Base-by-base conservation (phyloP, 345 rosid species). In the Physaria fendleri region DNA sequence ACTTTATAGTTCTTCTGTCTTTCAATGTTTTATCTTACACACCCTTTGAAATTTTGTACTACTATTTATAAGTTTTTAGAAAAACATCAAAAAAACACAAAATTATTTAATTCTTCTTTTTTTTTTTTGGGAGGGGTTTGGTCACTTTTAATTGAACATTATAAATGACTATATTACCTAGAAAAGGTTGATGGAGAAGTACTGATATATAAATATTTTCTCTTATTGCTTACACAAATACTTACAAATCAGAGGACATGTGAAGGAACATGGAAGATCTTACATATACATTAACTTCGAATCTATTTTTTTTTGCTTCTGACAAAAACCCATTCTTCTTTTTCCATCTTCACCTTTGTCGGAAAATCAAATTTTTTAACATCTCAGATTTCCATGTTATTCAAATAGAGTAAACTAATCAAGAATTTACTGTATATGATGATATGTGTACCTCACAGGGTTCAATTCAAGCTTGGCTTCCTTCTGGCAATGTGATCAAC, bases 401-500 rank as follows among this genome's bases (percentile, higher is more conserved):
- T 6, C 12, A 42, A 59, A 67, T 17, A 10, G 47, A 17, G 14
- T 59, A 59, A 59, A 51, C 1, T 41, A 13, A 43, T 24, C 27
- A 52, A 52, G 27, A 44, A 34, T 13, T 59, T 50, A 66, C 59
- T 40, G 16, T 11, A 25, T 2, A 47, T 38, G 25, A 47, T 38
- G 25, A 50, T 3, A 22, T 42, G 8, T 25, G 8, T 59, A 16
- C 92, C 85, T 81, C 42, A 17, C 8, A 56, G 34, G 42, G 51
- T 44, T 83, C 74, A 82, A 77, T 44, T 83, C 74, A 82, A 77
- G 90, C 90, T 71, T 82, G 71, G 64, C 82, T 80, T 79, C 85
- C 91, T 76, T 85, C 93, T 5, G 95, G 95, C 77, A 92, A 63
- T 20, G 95, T 86, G 56, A 92, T 92, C 82, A 86, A 65, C 18